Evolutionary conservation across 1,284 basidiomycete genomes (phyloP), one percentile per base, ranked within the genome.

Genomic region (Volvariella surrecta): DNA sequence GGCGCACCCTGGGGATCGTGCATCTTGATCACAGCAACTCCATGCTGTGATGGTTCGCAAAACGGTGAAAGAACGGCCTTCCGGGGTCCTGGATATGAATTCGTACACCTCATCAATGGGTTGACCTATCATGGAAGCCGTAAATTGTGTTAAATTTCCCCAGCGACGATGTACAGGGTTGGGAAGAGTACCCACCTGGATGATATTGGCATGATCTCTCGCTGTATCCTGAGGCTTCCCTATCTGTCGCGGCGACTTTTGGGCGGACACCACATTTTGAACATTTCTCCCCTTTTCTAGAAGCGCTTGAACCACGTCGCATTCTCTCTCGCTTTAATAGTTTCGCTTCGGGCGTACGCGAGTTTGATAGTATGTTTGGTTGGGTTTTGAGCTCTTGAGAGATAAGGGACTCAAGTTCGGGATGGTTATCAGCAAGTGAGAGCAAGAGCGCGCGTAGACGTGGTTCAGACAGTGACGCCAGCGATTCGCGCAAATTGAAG

Each of bases 1-100:
- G 24, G 52, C 48, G 43, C 63, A 66, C 11, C 64, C 64, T 2
- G 57, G 52, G 45, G 58, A 62, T 52, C 50, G 49, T 43, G 60
- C 60, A 32, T 67, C 66, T 43, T 66, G 63, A 40, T 66, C 60
- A 45, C 66, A 69, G 49, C 67, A 69, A 39, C 59, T 68, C 67
- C 67, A 69, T 63, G 67, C 67, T 13, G 56, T 56, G 11, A 68
- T 56, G 6, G 53, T 61, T 30, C 58, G 58, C 15, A 62, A 50
- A 15, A 58, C 57, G 24, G 56, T 56, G 42, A 57, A 56, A 6
- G 51, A 43, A n/a, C 48, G 56, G 10, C 62, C 60, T 19, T 61
- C 58, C 3, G 60, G 55, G 2, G 57, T 58, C 15, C 54, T 49
- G 15, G 63, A 62, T 3, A 63, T 49, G 48, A 67, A 67, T 44